Percentiles rank a stretch among this genome's conserved stretches.
phyloP scores from a whole-genome alignment of 2,329 filamentous ascomycete species.

The Pseudogymnoascus sp. region DNA sequence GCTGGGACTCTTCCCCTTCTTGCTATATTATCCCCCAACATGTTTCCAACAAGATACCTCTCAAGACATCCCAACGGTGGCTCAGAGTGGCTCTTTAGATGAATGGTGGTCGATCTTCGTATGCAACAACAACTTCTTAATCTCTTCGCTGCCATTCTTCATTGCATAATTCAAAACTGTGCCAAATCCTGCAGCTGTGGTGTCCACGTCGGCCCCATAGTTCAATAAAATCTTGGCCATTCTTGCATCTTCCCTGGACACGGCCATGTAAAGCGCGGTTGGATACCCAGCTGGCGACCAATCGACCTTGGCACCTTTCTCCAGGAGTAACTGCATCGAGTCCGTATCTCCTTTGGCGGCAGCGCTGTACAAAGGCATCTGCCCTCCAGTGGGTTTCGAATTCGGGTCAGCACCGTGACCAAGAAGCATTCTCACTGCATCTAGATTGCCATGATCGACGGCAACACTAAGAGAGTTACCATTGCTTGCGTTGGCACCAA shows the following conservation, averaged over 20 bases:
- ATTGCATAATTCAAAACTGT: background rate
- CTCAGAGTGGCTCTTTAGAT: background rate
- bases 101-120: background rate
- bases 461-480: conserved; percentile 11
- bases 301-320: conserved; percentile 12
- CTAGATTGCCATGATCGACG: conserved; percentile 10
- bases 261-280: conserved; percentile 13
- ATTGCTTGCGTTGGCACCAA: background rate
- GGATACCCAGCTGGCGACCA: conserved; percentile 11
- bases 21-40: background rate
- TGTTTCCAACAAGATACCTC: background rate
- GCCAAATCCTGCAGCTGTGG: background rate
- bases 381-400: background rate
- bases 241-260: conserved; percentile 12
- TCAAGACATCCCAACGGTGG: background rate
- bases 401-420: conserved; percentile 13
- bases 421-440: conserved; percentile 13
- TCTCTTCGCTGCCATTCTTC: background rate
- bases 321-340: conserved; percentile 12
- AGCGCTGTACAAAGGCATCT: conserved; percentile 11
- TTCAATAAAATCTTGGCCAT: background rate
- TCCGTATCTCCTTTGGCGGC: conserved; percentile 13
- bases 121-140: background rate
- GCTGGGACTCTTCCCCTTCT: background rate
- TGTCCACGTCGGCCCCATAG: background rate